Conservation (phyloP, 208 protist species). For the Paratrypanosoma confusum region DNA sequence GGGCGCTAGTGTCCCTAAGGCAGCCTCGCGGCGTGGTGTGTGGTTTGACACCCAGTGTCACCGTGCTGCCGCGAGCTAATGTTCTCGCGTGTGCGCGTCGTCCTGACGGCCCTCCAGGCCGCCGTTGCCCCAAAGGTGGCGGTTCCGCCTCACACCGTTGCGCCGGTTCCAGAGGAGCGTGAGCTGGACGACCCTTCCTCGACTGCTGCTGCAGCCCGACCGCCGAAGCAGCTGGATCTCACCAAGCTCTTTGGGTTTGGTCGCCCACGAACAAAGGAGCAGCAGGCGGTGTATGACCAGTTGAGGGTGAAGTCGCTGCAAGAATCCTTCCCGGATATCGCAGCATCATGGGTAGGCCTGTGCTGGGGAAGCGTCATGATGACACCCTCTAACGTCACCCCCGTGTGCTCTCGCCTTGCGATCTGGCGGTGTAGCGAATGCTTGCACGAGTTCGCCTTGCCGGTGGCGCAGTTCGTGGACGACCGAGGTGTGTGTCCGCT, state of each 20-base stretch:
- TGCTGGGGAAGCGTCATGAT: conserved; percentile 83
- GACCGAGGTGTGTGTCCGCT: conserved; percentile 69
- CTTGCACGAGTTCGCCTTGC: conserved; percentile 72
- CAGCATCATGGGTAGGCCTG: conserved; percentile 79
- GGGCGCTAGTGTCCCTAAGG: no score
- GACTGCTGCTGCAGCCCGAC: no score
- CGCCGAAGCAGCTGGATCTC: conserved; percentile 16
- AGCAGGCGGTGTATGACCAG: conserved; percentile 36
- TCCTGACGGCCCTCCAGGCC: no score
- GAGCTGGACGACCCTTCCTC: no score
- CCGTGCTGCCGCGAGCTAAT: no score
- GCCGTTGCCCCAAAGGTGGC: no score
- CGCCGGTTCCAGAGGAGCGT: no score
- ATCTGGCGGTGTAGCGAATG: conserved; percentile 80
- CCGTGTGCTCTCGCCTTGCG: conserved; percentile 50
- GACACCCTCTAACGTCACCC: conserved; percentile 55
- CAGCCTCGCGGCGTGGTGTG: no score
- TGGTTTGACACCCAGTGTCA: no score
- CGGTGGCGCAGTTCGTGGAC: conserved; percentile 53
- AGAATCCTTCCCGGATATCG: conserved; percentile 64
- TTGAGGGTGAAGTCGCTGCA: conserved; percentile 64
- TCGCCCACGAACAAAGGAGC: conserved; percentile 27
- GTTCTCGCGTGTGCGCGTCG: no score
- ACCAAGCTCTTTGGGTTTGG: conserved; percentile 54
- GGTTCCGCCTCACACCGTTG: no score